Conservation (phyloP, 1,139 yeast species). For the Scheffersomyces illinoinensis region DNA sequence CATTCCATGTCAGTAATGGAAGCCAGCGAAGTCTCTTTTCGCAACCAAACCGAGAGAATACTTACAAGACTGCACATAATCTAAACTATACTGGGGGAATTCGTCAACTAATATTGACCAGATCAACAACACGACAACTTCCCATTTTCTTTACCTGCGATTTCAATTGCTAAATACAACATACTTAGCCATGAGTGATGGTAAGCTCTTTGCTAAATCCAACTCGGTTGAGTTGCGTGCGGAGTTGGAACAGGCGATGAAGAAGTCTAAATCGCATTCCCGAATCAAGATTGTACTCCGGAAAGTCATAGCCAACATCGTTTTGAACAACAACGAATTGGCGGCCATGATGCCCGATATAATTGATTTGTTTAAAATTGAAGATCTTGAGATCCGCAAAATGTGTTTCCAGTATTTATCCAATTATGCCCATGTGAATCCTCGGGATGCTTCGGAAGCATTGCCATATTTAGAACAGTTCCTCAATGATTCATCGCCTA, state of each 20-base stretch:
- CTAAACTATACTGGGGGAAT: not conserved
- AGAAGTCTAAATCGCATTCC: slow-evolving; percentile 49
- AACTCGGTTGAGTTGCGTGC: slow-evolving; percentile 57
- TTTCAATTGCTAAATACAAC: not conserved
- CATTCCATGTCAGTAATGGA: not conserved
- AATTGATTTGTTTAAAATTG: slow-evolving; percentile 55
- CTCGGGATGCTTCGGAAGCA: slow-evolving; percentile 56
- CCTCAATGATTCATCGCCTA: slow-evolving; percentile 33
- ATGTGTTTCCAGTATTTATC: slow-evolving; percentile 63
- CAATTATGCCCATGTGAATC: slow-evolving; percentile 56
- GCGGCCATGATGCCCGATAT: slow-evolving; percentile 67
- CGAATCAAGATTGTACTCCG: slow-evolving; percentile 64
- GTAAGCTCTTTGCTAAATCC: slow-evolving; percentile 40
- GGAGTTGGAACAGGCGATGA: slow-evolving; percentile 56
- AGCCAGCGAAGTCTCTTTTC: not conserved
- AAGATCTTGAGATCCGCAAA: slow-evolving; percentile 73
- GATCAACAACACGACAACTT: not conserved
- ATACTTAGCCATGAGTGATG: slow-evolving; percentile 38
- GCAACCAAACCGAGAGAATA: not conserved
- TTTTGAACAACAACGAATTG: slow-evolving; percentile 81
- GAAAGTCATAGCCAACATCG: slow-evolving; percentile 79
- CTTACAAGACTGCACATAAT: not conserved
- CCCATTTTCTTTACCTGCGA: not conserved
- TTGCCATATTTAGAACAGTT: slow-evolving; percentile 60
- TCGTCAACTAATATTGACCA: not conserved